Percentiles rank a stretch among this genome's conserved stretches.
Evolutionary conservation across 2,329 filamentous ascomycete genomes (phyloP).

Genomic region (Diatrype stigma): DNA sequence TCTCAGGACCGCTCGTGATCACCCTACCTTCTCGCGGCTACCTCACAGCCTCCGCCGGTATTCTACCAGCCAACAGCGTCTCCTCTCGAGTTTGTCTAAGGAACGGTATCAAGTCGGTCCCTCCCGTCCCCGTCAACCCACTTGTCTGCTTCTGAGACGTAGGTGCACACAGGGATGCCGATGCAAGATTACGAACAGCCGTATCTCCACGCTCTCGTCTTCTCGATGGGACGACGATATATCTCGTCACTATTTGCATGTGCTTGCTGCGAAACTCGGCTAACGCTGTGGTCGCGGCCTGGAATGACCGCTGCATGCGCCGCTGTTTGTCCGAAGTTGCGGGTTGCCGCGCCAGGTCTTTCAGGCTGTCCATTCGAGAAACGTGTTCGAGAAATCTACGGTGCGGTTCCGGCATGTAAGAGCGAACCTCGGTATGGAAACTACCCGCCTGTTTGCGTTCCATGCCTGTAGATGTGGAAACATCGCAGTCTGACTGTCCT

Average conservation of each 20-base stretch:
- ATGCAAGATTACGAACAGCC: slow-evolving; percentile 39
- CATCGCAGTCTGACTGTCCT: too few species aligned
- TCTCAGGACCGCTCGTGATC: not conserved
- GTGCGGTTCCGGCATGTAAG: slow-evolving; percentile 87
- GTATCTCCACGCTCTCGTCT: slow-evolving; percentile 30
- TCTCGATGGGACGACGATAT: slow-evolving; percentile 76
- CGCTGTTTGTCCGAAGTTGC: slow-evolving; percentile 50
- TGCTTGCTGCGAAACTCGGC: slow-evolving; percentile 77
- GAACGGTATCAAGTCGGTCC: slow-evolving; percentile 83
- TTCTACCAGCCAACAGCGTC: slow-evolving; percentile 42
- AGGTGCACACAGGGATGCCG: slow-evolving; percentile 33
- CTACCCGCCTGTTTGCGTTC: slow-evolving; percentile 27
- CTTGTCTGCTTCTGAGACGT: slow-evolving; percentile 30
- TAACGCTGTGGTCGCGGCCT: slow-evolving; percentile 70
- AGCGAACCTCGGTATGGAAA: slow-evolving; percentile 66
- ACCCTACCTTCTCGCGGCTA: not conserved
- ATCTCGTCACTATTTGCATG: slow-evolving; percentile 83
- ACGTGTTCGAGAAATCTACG: slow-evolving; percentile 72
- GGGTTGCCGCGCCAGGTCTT: slow-evolving; percentile 56
- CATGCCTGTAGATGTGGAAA: slow-evolving; percentile 8
- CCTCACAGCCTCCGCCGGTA: not conserved
- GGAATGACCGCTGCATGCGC: slow-evolving; percentile 49
- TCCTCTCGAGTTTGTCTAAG: slow-evolving; percentile 85
- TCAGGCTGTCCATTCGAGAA: slow-evolving; percentile 67
- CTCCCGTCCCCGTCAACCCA: slow-evolving; percentile 76